Evolutionary conservation across 495 filamentous ascomycete species (phyloP).

Genomic region (Pyrenula massariospora): DNA sequence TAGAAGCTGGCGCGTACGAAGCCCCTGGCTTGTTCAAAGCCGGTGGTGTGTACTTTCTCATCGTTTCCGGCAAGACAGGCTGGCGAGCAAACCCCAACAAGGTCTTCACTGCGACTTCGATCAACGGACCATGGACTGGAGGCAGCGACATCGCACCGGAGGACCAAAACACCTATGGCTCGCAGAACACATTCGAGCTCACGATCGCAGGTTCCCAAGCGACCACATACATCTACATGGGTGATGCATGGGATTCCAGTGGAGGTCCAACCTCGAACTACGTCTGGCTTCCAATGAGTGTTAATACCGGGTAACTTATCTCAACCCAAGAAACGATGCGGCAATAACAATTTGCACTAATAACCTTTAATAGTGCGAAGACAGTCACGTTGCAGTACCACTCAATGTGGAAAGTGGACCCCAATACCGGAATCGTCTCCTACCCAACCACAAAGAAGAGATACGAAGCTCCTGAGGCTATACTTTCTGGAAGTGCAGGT

Average conservation of each 20-base stretch:
- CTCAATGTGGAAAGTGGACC: not conserved
- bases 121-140: conserved; percentile 39
- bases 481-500: conserved; percentile 20
- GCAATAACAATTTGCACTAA: conserved; percentile 16
- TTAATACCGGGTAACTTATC: conserved; percentile 13
- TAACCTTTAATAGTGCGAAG: conserved; percentile 19
- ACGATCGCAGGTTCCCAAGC: conserved; percentile 29
- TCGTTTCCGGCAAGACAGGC: conserved; percentile 31
- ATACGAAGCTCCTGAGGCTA: conserved; percentile 30
- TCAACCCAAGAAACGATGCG: conserved; percentile 31
- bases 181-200: conserved; percentile 37
- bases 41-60: conserved; percentile 26
- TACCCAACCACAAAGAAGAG: conserved; percentile 37
- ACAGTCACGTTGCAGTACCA: conserved; percentile 13
- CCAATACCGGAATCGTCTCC: conserved; percentile 18
- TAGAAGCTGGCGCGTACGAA: conserved; percentile 24
- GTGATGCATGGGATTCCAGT: conserved; percentile 40
- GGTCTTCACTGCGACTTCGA: conserved; percentile 5
- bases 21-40: conserved; percentile 30
- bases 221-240: conserved; percentile 39
- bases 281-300: conserved; percentile 38
- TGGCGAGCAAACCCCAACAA: conserved; percentile 23
- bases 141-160: conserved; percentile 33
- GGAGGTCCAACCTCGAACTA: conserved; percentile 38
- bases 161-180: conserved; percentile 38